A percentile compares a stretch with the other conserved stretches of the same genome.
Evolutionary conservation across 768 basidiomycete genomes (phyloP).

Genomic region (Kwoniella sp.): DNA sequence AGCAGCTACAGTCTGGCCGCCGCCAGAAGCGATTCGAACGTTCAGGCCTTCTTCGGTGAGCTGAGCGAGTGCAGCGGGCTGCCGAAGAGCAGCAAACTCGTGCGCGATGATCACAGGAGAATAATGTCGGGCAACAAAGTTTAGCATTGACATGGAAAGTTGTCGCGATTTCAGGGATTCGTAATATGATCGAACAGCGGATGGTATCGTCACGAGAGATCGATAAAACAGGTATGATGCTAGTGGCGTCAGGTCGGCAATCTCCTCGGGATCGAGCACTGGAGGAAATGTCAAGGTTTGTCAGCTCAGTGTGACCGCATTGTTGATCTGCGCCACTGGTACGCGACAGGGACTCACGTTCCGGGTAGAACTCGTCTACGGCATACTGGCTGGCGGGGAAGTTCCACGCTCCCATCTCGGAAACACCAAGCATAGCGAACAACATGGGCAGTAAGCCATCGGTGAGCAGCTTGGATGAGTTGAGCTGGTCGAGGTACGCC

Average conservation of each 20-base stretch:
- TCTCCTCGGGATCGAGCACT: constrained; percentile 52
- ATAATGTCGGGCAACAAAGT: constrained; percentile 80
- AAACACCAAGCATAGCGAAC: constrained; percentile 67
- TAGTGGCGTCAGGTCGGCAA: constrained; percentile 59
- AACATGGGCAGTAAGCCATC: constrained; percentile 71
- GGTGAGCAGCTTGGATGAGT: constrained; percentile 68
- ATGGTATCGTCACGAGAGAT: constrained; percentile 77
- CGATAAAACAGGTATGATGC: constrained; percentile 89
- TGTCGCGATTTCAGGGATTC: constrained; percentile 86
- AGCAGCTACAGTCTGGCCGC: constrained; percentile 42
- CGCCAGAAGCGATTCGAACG: constrained; percentile 71
- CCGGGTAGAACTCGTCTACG: constrained; percentile 78
- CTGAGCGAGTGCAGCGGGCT: constrained; percentile 58
- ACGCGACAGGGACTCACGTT: constrained; percentile 56
- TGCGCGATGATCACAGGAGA: constrained; percentile 83
- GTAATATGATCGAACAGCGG: constrained; percentile 82
- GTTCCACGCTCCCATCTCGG: constrained; percentile 66
- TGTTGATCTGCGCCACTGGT: no score
- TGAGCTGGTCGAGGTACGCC: constrained; percentile 82
- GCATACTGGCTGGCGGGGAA: constrained; percentile 85
- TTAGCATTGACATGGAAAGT: constrained; percentile 71
- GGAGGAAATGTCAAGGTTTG: neutral
- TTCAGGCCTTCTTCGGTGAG: constrained; percentile 72
- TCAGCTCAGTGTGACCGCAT: constrained; percentile 6
- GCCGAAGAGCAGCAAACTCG: constrained; percentile 71